A percentile compares a stretch with the other conserved stretches of the same genome.
Evolutionary conservation across 2,329 filamentous ascomycete species (phyloP).

Genomic region (Xylaria hypoxylon): DNA sequence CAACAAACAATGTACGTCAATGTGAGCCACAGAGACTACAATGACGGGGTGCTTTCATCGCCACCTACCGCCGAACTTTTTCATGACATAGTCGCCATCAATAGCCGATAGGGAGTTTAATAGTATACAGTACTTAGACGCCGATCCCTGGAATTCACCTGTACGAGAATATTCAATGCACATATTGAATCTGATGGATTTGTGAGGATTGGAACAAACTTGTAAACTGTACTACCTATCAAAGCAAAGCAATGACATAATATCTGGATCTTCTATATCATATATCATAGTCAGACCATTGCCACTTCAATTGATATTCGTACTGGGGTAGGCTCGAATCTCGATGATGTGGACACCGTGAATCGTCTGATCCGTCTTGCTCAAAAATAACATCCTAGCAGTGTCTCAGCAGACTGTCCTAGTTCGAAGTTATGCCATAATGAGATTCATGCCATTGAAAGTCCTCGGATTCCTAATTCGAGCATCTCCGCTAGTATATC

Average conservation of each 20-base stretch:
- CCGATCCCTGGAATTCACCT: not conserved
- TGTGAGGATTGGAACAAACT: not conserved
- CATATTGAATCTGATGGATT: not conserved
- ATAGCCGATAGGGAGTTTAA: not conserved
- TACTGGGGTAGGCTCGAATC: conserved; percentile 16
- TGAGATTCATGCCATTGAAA: conserved; percentile 28
- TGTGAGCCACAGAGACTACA: not conserved
- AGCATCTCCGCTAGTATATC: conserved; percentile 85
- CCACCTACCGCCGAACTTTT: not conserved
- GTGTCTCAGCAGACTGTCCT: too few relatives aligned
- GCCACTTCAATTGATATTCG: conserved; percentile 4
- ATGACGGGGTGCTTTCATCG: not conserved
- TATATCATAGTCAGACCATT: not conserved
- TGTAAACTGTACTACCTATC: not conserved
- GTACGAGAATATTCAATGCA: not conserved
- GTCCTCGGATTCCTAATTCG: conserved; percentile 60
- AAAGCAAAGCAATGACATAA: conserved; percentile 10
- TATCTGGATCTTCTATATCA: not conserved
- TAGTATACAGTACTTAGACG: not conserved
- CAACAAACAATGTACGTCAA: conserved; percentile 23
- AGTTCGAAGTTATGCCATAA: conserved; percentile 1
- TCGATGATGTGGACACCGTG: conserved; percentile 26
- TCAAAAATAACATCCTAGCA: not conserved
- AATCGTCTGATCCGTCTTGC: conserved; percentile 1
- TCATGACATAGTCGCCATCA: not conserved